Conservation (phyloP, 2,329 filamentous ascomycete genomes). For the Microthyrium microscopicum region DNA sequence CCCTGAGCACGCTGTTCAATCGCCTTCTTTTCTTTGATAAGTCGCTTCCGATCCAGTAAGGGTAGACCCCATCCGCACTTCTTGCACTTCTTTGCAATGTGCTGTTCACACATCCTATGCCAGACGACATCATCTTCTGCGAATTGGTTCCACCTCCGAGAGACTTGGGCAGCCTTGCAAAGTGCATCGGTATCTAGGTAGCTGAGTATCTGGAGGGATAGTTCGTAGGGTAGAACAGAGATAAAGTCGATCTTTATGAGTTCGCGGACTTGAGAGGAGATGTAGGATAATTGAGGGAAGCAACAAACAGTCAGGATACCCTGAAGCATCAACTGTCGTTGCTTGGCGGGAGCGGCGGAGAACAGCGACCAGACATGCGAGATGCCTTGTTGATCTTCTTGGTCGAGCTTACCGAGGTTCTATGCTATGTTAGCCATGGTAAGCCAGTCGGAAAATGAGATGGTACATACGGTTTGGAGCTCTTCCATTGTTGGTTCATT, state of each 20-base stretch:
- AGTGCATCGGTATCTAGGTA: conserved; percentile 87
- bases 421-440: conserved; percentile 19
- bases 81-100: conserved; percentile 83
- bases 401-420: conserved; percentile 68
- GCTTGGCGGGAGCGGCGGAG: conserved; percentile 83
- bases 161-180: conserved; percentile 92
- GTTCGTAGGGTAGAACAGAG: conserved; percentile 69
- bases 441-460: not conserved
- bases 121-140: conserved; percentile 97
- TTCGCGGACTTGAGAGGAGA: conserved; percentile 79
- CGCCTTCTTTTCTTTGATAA: conserved; percentile 74
- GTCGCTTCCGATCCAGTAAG: conserved; percentile 68
- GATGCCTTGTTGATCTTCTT: conserved; percentile 83
- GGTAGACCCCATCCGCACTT: conserved; percentile 95
- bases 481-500: conserved; percentile 95
- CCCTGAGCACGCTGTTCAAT: conserved; percentile 35
- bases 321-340: conserved; percentile 89
- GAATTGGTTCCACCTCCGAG: conserved; percentile 66
- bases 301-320: conserved; percentile 94
- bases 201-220: conserved; percentile 84
- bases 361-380: conserved; percentile 97
- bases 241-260: conserved; percentile 97
- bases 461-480: conserved; percentile 57
- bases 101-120: conserved; percentile 96
- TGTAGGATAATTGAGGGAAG: conserved; percentile 87